These are phyloP conservation scores for Garcia nutans DNA, from an alignment of 345 rosid species.

Conservation along the genomic window DNA sequence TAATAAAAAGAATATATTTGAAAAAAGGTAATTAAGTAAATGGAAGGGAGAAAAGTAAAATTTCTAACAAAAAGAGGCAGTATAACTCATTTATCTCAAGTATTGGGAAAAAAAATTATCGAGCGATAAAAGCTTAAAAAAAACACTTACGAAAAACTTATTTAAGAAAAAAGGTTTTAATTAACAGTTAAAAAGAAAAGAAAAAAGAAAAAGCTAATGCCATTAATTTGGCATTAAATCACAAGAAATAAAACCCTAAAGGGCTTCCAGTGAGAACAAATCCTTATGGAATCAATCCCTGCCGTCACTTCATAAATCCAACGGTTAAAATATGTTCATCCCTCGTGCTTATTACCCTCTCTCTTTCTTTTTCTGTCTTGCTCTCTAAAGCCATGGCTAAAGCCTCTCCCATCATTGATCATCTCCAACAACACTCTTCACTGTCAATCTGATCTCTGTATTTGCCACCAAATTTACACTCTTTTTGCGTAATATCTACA, in stretches of 20 bases:
- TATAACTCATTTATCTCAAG: too few relatives aligned
- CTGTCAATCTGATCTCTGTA: conserved; percentile 20
- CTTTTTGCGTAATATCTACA: neutral
- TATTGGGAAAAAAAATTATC: too few relatives aligned
- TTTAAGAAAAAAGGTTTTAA: neutral
- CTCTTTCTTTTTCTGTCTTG: neutral
- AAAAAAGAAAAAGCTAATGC: neutral
- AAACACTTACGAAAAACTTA: too few relatives aligned
- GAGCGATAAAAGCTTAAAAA: too few relatives aligned
- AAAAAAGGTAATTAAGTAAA: too few relatives aligned
- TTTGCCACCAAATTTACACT: conserved; percentile 1
- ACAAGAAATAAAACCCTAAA: conserved; percentile 45
- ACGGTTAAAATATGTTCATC: conserved; percentile 35
- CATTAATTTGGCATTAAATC: conserved; percentile 16
- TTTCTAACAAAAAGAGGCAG: too few relatives aligned
- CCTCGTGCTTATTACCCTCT: conserved; percentile 37
- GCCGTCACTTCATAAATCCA: conserved; percentile 35
- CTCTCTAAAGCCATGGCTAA: conserved; percentile 21
- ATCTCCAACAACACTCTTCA: conserved; percentile 15
- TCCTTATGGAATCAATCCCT: conserved; percentile 29
- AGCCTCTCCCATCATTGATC: conserved; percentile 14
- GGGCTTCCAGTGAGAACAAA: conserved; percentile 28
- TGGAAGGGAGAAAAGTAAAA: too few relatives aligned
- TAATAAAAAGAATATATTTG: too few relatives aligned
- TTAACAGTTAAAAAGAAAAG: neutral